Base-by-base conservation (phyloP, 495 filamentous ascomycete species). In the Durotheca rogersii region DNA sequence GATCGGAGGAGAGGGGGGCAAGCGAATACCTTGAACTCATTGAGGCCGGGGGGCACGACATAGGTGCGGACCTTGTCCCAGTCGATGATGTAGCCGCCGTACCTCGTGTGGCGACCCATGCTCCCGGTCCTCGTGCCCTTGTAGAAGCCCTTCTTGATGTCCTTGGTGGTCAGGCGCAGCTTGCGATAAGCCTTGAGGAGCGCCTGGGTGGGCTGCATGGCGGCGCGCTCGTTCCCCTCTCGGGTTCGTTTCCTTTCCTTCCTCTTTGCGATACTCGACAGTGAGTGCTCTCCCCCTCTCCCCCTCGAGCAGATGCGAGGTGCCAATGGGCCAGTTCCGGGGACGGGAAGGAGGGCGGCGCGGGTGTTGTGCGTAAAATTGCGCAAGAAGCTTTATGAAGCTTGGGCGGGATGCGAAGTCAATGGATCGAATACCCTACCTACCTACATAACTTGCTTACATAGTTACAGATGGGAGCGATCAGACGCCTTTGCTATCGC, bases 131-230 rank as follows among this genome's bases (percentile, higher is more conserved):
- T 78, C 50, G 82, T 96, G 64, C 94, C 94, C 76, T 97, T 97
- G 81, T 97, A 97, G 80, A 84, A 98, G 39, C 89, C 93, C 67
- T 90, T 89, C 65, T 86, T 86, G 72, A 88, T 83, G 67, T 88
- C 82, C 72, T 98, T 98, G 52, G 93, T 97, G 3, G 87, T 96
- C 44, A 98, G 76, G 14, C 75, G 73, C 33, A 88, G 73, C 41
- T 85, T 83, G 62, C 87, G 83, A 58, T 69, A 78, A 37, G 77
- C 76, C 66, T 76, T 75, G 56, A 80, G 76, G 67, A 95, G 84
- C 27, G 78, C 65, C 47, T 81, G 71, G 14, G 92, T 86, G 11
- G 91, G 87, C 69, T 86, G 77, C 80, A 83, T 82, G 16, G 50
- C 65, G 57, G 39, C 18, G 37, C n/a, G n/a, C 9, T 27, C 9